Conservation (phyloP, 2,329 filamentous ascomycete species). For the Pyricularia grisea region DNA sequence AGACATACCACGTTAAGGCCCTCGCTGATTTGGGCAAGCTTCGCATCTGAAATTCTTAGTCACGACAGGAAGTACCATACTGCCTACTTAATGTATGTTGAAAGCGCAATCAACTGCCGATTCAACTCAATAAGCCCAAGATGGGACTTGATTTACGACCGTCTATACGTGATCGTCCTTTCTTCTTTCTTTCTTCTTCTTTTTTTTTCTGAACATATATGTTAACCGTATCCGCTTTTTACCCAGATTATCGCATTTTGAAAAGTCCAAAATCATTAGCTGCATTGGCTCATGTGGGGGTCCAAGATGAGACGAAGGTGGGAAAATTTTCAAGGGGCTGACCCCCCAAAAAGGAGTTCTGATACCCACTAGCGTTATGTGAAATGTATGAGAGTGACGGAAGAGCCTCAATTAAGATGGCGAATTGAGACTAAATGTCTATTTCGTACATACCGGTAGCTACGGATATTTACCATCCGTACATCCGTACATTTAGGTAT, state of each 20-base stretch:
- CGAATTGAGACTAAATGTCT: neutral
- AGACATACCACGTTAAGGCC: no score
- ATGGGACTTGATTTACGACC: no score
- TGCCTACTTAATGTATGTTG: no score
- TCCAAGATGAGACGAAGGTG: neutral
- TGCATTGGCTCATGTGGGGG: neutral
- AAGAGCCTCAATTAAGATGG: no score
- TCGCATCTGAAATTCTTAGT: neutral
- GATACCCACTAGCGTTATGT: neutral
- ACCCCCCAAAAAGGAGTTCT: neutral
- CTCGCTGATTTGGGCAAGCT: neutral
- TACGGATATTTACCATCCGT: neutral
- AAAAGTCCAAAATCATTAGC: neutral
- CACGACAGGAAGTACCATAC: neutral
- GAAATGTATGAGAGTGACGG: neutral
- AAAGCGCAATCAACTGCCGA: no score
- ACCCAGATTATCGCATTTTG: neutral
- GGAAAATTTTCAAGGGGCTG: neutral
- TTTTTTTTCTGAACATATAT: no score
- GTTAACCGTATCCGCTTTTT: no score
- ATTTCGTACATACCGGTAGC: neutral
- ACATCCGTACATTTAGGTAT: neutral
- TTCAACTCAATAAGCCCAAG: no score
- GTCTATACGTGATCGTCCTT: no score
- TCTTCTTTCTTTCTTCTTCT: no score